Base-by-base conservation (phyloP, 768 basidiomycete genomes). In the Leccinum boreale region DNA sequence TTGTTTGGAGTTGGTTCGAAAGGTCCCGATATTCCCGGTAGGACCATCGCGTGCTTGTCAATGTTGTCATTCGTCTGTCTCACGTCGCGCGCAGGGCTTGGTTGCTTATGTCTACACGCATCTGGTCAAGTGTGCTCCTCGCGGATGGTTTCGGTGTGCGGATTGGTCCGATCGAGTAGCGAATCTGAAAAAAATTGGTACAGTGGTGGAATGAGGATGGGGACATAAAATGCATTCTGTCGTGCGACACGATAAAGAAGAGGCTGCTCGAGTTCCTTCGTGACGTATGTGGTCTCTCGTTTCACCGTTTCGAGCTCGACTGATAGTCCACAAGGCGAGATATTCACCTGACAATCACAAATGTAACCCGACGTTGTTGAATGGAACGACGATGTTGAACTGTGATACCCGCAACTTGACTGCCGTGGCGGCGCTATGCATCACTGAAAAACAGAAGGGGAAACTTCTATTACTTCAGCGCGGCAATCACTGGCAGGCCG, bases 61-160 rank as follows among this genome's bases (percentile, higher is more conserved):
- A n/a, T n/a, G n/a, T 53, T 50, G 17, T 33, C 19, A 6, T 57
- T 55, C 17, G 1, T 39, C 44, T 10, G 8, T 56, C 66, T 64
- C 47, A 68, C 33, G 6, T 35, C 23, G 10, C 21, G 1, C 21
- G 39, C 26, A 70, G 69, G 70, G 67, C 39, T 44, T 70, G 49
- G 62, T 71, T 7, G 71, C 69, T 26, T 71, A 73, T 44, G 60
- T 61, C 3, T 70, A 67, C 29, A 70, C 71, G 5, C 71, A 70
- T 51, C 28, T 70, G 24, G 26, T 62, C 11, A 5, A 19, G 42
- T 70, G 69, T 26, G 44, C 59, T 53, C 50, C 35, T 31, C 59
- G 52, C 24, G 23, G 61, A 42, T 62, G 51, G 67, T 1, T 58
- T 50, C 50, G 4, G 4, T 42, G 14, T 12, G 57, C 57, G 15